Percentiles rank a stretch among this genome's conserved stretches.
Evolutionary conservation across 495 filamentous ascomycete species (phyloP).

Genomic region (Hypomontagnella submonticulosa): DNA sequence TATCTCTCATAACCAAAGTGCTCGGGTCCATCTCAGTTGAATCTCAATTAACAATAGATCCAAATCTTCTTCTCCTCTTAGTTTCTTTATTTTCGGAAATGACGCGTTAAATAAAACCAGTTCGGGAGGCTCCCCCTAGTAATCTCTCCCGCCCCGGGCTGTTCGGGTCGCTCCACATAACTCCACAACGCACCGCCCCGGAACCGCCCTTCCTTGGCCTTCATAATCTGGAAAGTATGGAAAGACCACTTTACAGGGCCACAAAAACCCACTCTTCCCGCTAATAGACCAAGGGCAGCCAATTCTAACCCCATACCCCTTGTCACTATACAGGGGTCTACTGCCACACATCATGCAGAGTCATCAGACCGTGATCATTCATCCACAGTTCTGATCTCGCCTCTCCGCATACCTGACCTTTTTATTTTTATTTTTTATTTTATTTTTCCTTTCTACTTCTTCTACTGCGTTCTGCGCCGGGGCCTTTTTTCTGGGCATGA

Average conservation of each 20-base stretch:
- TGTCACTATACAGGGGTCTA: constrained; percentile 35
- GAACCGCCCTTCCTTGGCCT: constrained; percentile 36
- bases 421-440: no score
- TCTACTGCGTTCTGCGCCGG: no score
- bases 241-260: constrained; percentile 12
- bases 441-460: not conserved
- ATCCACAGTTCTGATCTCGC: constrained; percentile 30
- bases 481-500: not conserved
- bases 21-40: constrained; percentile 1
- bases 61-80: constrained; percentile 16
- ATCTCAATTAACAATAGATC: constrained; percentile 17
- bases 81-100: constrained; percentile 36
- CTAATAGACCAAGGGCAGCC: constrained; percentile 40
- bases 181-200: constrained; percentile 42
- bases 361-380: constrained; percentile 39
- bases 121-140: constrained; percentile 36
- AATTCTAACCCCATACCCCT: constrained; percentile 32
- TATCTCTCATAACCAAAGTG: constrained; percentile 6
- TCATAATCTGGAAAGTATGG: constrained; percentile 9
- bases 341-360: constrained; percentile 41
- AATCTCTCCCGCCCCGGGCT: constrained; percentile 38
- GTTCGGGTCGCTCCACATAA: constrained; percentile 35
- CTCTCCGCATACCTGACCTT: constrained; percentile 17
- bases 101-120: constrained; percentile 34
- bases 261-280: constrained; percentile 32